A percentile compares a stretch with the other conserved stretches of the same genome.
phyloP scores from a whole-genome alignment of 768 basidiomycete genomes.

The Hirschioporus abietinus region DNA sequence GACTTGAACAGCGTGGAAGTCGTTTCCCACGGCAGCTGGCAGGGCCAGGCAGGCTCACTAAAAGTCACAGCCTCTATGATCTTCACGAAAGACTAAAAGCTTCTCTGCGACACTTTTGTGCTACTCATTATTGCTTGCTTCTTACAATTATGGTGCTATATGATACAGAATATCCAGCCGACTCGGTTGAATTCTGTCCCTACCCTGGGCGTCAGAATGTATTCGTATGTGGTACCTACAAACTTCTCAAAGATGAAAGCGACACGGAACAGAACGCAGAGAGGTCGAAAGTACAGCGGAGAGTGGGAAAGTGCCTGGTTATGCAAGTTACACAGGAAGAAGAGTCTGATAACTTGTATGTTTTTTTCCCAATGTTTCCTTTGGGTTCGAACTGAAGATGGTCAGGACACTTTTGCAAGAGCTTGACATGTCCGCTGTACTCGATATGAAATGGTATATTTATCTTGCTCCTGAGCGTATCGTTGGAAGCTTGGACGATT shows the following conservation, averaged over 20 bases:
- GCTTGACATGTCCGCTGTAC: slow-evolving; percentile 71
- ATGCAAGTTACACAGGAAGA: slow-evolving; percentile 36
- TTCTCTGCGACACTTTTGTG: not conserved
- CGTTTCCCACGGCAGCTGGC: too few species aligned
- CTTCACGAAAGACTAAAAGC: too few species aligned
- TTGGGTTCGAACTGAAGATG: not conserved
- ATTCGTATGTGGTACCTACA: slow-evolving; percentile 90
- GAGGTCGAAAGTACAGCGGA: slow-evolving; percentile 26
- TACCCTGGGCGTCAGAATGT: slow-evolving; percentile 50
- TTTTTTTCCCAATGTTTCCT: not conserved
- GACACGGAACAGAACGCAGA: slow-evolving; percentile 11
- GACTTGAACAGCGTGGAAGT: not conserved
- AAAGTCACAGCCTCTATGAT: too few species aligned
- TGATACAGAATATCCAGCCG: slow-evolving; percentile 82
- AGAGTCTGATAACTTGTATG: not conserved
- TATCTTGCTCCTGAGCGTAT: not conserved
- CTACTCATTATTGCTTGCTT: too few species aligned
- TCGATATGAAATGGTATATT: slow-evolving; percentile 92
- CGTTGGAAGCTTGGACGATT: not conserved
- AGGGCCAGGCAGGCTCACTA: too few species aligned
- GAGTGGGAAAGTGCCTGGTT: slow-evolving; percentile 72
- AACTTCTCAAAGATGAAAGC: slow-evolving; percentile 45
- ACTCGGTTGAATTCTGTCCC: slow-evolving; percentile 90
- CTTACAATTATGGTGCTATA: slow-evolving; percentile 17
- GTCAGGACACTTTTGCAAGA: slow-evolving; percentile 47